A percentile compares a stretch with the other conserved stretches of the same genome.
Evolutionary conservation across 768 basidiomycete genomes (phyloP).

Genomic region (Trichaptum fuscoviolaceum): DNA sequence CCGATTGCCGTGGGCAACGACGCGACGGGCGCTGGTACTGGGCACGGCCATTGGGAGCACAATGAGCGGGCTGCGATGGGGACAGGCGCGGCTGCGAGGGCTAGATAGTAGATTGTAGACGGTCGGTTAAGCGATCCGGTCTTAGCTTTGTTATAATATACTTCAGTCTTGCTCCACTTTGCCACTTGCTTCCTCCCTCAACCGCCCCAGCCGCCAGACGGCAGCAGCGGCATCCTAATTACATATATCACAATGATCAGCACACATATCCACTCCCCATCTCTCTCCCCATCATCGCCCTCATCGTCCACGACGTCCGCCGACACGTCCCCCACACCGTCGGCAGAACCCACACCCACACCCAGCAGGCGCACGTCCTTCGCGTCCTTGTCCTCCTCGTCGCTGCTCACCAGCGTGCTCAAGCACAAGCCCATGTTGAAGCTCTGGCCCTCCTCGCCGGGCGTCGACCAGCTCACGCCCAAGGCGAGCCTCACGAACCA

Average conservation of each 20-base stretch:
- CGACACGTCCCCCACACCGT: conserved; percentile 22
- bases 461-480: conserved; percentile 56
- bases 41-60: conserved; percentile 54
- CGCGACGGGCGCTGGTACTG: conserved; percentile 42
- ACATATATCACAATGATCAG: not conserved
- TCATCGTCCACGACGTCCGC: conserved; percentile 18
- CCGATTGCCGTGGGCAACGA: conserved; percentile 48
- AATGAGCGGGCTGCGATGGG: conserved; percentile 44
- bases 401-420: conserved; percentile 20
- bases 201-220: not conserved
- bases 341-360: not conserved
- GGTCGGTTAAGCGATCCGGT: not conserved
- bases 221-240: not conserved
- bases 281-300: conserved; percentile 5
- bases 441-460: conserved; percentile 51
- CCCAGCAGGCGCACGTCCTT: not conserved
- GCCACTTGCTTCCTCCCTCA: not conserved
- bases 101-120: conserved; percentile 1
- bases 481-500: conserved; percentile 37
- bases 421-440: conserved; percentile 49
- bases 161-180: not conserved
- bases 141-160: not conserved
- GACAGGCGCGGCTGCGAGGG: conserved; percentile 24
- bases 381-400: conserved; percentile 15
- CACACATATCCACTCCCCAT: not conserved